Evolutionary conservation across 163 green algal species (phyloP).

Genomic region (Scenedesmus sp.): DNA sequence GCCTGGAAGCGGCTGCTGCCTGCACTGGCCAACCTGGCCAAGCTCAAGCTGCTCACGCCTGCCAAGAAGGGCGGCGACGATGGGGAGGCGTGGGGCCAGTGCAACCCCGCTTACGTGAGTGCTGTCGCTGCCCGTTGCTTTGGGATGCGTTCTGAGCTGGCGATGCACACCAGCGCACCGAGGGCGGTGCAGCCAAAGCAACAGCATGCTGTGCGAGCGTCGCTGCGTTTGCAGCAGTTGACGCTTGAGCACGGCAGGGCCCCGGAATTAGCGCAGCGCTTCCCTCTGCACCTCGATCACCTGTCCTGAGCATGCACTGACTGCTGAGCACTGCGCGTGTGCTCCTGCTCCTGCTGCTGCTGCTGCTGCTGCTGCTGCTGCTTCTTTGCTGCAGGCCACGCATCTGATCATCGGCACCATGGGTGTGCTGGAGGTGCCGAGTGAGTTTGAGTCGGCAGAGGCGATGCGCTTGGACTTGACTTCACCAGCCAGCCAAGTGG

Average conservation of each 20-base stretch:
- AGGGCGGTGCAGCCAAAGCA: too few species aligned
- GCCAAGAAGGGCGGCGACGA: slow-evolving; percentile 2
- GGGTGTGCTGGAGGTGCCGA: slow-evolving; percentile 34
- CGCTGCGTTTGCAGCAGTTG: too few species aligned
- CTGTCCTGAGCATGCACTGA: neutral
- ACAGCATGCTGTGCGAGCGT: too few species aligned
- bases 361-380: slow-evolving; percentile 23
- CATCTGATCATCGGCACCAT: slow-evolving; percentile 38
- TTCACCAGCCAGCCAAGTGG: slow-evolving; percentile 26
- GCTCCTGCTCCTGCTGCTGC: neutral
- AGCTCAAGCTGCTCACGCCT: slow-evolving; percentile 38
- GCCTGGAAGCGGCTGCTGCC: slow-evolving; percentile 32
- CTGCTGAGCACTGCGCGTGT: neutral
- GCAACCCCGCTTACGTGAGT: slow-evolving; percentile 14
- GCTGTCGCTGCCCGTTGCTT: neutral
- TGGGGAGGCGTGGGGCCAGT: slow-evolving; percentile 4
- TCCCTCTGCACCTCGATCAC: too few species aligned
- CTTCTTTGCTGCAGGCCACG: slow-evolving; percentile 30
- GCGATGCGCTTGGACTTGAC: slow-evolving; percentile 23
- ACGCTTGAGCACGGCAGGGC: too few species aligned
- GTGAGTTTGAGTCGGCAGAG: neutral
- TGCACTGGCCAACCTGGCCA: neutral
- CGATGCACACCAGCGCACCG: too few species aligned
- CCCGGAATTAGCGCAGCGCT: too few species aligned
- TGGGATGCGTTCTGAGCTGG: too few species aligned